Evolutionary conservation across 78 protist species (phyloP).

Genomic region (Polysphondylium violaceum): DNA sequence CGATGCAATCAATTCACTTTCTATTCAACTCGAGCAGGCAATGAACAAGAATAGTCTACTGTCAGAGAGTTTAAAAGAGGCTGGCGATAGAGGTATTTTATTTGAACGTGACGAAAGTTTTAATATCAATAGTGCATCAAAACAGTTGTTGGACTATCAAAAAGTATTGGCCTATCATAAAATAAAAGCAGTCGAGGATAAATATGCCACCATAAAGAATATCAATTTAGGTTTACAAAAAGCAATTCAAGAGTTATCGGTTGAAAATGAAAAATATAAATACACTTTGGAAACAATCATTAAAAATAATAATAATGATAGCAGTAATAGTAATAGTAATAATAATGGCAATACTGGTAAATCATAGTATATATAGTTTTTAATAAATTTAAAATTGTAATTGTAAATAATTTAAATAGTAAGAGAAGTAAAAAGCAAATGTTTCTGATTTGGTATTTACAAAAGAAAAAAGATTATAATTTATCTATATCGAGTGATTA

Average conservation of each 20-base stretch:
- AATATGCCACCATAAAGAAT: constrained; percentile 58
- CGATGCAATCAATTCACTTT: constrained; percentile 41
- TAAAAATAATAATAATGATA: constrained; percentile 31
- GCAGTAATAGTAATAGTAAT: too few species aligned
- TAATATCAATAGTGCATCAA: constrained; percentile 67
- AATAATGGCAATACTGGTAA: too few species aligned
- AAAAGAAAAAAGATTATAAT: too few species aligned
- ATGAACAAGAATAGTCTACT: constrained; percentile 48
- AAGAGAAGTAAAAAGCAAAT: too few species aligned
- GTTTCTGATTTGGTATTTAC: too few species aligned
- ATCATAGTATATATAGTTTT: too few species aligned
- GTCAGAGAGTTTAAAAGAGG: constrained; percentile 69
- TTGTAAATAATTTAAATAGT: too few species aligned
- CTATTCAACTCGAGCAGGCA: constrained; percentile 51
- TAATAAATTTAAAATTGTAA: too few species aligned
- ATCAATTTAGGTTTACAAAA: constrained; percentile 63
- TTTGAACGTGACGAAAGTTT: constrained; percentile 69
- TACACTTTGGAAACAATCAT: constrained; percentile 42
- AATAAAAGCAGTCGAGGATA: constrained; percentile 56
- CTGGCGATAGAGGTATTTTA: constrained; percentile 52
- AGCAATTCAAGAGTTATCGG: constrained; percentile 62
- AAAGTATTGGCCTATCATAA: constrained; percentile 63
- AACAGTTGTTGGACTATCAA: constrained; percentile 68
- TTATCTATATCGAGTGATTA: too few species aligned
- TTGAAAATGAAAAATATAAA: constrained; percentile 66